Conservation (phyloP, 768 basidiomycete species). For the Sistotremastrum suecicum region DNA sequence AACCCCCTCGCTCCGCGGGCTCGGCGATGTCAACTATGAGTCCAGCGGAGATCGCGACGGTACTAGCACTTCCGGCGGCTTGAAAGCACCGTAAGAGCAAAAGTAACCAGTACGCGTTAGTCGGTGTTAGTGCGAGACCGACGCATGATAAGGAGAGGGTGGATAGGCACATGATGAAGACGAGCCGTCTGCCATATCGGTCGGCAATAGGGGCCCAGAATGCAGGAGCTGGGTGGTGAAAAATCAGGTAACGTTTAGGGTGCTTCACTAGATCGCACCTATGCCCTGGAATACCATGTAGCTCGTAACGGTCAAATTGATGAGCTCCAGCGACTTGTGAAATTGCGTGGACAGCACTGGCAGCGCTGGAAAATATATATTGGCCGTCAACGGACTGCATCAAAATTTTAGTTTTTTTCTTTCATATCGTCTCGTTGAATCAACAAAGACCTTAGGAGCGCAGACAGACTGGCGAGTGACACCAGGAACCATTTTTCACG, state of each 20-base stretch:
- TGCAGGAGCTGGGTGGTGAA: constrained; percentile 21
- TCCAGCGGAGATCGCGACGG: constrained; percentile 60
- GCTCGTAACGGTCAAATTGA: constrained; percentile 70
- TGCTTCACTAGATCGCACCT: constrained; percentile 18
- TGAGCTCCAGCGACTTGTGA: constrained; percentile 49
- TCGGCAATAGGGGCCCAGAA: constrained; percentile 63
- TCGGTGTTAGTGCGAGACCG: constrained; percentile 40
- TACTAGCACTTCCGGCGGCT: constrained; percentile 67
- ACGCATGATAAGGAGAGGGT: constrained; percentile 55
- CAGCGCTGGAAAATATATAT: constrained; percentile 32
- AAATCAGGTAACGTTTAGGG: no score
- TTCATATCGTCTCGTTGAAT: no score
- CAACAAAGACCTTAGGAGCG: no score
- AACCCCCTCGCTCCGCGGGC: constrained; percentile 59
- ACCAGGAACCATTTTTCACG: no score
- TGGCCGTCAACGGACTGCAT: no score
- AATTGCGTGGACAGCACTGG: constrained; percentile 52
- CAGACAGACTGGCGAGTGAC: no score
- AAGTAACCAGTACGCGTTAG: constrained; percentile 59
- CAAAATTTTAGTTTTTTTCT: no score
- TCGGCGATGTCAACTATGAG: constrained; percentile 68
- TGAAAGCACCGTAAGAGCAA: constrained; percentile 71
- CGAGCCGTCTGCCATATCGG: constrained; percentile 45
- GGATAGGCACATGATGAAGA: constrained; percentile 47
- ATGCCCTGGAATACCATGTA: constrained; percentile 60